Conservation (phyloP, 129 eudicot species). For the Pittosporum tobira region DNA sequence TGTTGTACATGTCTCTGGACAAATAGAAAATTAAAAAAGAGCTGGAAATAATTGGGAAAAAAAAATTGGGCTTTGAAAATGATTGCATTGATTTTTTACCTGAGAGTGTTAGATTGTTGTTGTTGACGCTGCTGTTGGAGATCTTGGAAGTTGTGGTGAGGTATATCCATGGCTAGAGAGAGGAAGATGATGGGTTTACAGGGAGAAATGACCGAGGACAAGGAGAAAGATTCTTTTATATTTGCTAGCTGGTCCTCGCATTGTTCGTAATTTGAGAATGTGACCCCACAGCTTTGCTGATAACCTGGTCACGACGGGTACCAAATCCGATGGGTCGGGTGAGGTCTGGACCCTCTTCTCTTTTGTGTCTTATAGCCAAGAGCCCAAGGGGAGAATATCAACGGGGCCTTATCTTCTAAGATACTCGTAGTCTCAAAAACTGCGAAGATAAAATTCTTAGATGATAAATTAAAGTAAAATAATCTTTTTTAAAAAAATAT, state of each 20-base stretch:
- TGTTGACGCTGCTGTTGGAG: conserved; percentile 34
- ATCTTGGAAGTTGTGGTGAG: conserved; percentile 38
- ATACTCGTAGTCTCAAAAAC: too few species aligned
- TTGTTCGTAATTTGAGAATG: conserved; percentile 10
- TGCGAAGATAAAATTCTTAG: too few species aligned
- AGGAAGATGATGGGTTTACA: conserved; percentile 4
- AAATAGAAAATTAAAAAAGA: background rate
- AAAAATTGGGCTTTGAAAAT: conserved; percentile 19
- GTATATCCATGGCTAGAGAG: conserved; percentile 40
- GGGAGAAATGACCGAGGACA: conserved; percentile 8
- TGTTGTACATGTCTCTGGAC: conserved; percentile 46
- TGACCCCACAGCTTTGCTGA: too few species aligned
- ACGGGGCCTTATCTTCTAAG: too few species aligned
- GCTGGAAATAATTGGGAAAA: too few species aligned
- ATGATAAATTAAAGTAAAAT: too few species aligned
- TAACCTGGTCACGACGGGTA: too few species aligned
- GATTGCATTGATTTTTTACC: conserved; percentile 21
- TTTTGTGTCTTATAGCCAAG: too few species aligned
- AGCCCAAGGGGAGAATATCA: too few species aligned
- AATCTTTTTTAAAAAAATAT: too few species aligned
- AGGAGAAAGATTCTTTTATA: conserved; percentile 13
- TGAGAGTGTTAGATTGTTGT: conserved; percentile 39
- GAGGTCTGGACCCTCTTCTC: too few species aligned
- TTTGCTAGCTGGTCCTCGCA: conserved; percentile 35
- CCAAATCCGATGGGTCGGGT: too few species aligned